phyloP scores from a whole-genome alignment of 2,329 filamentous ascomycete species.

The Nigrospora osmanthi region DNA sequence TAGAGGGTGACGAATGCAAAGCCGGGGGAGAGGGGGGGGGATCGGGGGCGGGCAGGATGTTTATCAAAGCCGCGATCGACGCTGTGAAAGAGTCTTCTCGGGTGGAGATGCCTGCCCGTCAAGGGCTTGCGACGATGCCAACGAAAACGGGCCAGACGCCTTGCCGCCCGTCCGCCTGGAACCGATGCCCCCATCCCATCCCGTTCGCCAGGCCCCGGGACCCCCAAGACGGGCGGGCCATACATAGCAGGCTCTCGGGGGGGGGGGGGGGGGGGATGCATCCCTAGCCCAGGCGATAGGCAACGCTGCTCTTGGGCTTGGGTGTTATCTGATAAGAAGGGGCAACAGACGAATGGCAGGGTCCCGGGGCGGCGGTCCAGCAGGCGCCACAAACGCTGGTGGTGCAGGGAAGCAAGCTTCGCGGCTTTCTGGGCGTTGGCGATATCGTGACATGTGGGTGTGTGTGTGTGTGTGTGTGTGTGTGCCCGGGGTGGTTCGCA shows the following conservation, averaged over 20 bases:
- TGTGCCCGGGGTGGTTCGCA: too few species aligned
- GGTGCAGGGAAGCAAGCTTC: conserved; percentile 6
- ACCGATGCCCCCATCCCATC: not conserved
- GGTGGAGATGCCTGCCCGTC: not conserved
- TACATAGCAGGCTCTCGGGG: not conserved
- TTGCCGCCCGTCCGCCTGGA: not conserved
- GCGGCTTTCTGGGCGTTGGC: too few species aligned
- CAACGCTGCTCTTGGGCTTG: not conserved
- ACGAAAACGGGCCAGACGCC: conserved; percentile 1
- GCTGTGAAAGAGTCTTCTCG: not conserved
- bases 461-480: too few species aligned
- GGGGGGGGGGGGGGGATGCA: too few species aligned
- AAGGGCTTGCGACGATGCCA: not conserved
- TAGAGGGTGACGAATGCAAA: not conserved
- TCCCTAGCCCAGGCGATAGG: not conserved
- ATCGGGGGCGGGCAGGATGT: not conserved
- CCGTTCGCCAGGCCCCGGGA: not conserved
- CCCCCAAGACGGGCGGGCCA: not conserved
- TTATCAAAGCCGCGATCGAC: conserved; percentile 3
- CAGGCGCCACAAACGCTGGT: not conserved
- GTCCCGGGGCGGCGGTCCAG: not conserved
- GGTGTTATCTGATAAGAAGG: conserved; percentile 2
- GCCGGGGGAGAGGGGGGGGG: too few species aligned
- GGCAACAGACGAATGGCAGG: conserved; percentile 1
- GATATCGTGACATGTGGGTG: too few species aligned